Percentiles rank a stretch among this genome's conserved stretches.
These are phyloP conservation scores for Cutaneotrichosporon daszewskae DNA, from an alignment of 1,284 basidiomycete species.

Conservation along the genomic window DNA sequence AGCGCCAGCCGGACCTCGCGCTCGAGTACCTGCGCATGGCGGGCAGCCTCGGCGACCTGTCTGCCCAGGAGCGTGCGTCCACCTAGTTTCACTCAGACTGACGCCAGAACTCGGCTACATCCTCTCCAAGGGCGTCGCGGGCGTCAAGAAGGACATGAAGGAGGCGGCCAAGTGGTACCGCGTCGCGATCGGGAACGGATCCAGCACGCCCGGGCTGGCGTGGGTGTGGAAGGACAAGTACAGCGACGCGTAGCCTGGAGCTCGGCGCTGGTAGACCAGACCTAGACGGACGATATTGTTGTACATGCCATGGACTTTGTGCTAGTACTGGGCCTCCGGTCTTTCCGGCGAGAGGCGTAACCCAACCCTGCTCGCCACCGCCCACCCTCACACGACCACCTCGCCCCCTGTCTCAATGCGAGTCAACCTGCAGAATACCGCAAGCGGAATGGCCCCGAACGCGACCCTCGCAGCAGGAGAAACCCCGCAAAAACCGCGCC, in stretches of 20 bases:
- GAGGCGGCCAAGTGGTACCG: slow-evolving; percentile 48
- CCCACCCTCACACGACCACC: no score
- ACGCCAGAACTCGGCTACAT: slow-evolving; percentile 39
- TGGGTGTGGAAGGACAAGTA: slow-evolving; percentile 45
- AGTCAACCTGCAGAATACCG: no score
- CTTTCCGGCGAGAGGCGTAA: no score
- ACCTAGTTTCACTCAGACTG: not conserved
- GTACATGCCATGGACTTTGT: no score
- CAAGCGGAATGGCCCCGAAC: no score
- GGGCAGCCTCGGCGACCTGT: slow-evolving; percentile 40
- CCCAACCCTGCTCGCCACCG: no score
- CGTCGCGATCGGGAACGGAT: slow-evolving; percentile 36
- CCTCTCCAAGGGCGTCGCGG: slow-evolving; percentile 40
- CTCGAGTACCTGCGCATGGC: slow-evolving; percentile 42
- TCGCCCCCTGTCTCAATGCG: no score
- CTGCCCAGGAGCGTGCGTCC: slow-evolving; percentile 44
- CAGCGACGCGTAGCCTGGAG: slow-evolving; percentile 3
- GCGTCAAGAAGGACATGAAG: slow-evolving; percentile 47
- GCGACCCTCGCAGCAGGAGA: no score
- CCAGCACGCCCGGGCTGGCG: slow-evolving; percentile 41
- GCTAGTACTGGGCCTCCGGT: no score
- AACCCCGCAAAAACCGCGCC: no score
- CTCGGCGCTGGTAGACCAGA: no score
- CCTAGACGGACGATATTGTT: no score
- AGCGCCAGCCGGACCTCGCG: slow-evolving; percentile 37